Conservation (phyloP, 345 rosid species). For the Populus alba region DNA sequence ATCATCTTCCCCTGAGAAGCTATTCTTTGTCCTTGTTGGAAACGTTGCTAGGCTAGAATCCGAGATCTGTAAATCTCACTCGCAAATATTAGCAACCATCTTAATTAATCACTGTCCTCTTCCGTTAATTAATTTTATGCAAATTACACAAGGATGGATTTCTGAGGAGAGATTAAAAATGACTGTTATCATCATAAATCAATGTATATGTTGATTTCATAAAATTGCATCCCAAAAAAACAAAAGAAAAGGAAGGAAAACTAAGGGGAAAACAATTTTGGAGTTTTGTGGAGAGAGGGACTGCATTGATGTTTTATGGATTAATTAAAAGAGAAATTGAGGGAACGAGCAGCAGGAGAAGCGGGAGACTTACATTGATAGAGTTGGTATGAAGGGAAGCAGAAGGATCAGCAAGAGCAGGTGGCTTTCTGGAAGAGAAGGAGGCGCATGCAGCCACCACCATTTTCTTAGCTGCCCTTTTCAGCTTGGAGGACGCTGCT, state of each 20-base stretch:
- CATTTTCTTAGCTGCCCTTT: slow-evolving; percentile 58
- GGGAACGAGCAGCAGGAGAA: background rate
- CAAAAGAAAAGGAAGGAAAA: background rate
- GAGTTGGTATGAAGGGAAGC: slow-evolving; percentile 11
- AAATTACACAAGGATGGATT: background rate
- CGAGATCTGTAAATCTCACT: slow-evolving; percentile 37
- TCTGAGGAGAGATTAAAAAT: background rate
- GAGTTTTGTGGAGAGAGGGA: background rate
- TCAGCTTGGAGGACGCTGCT: slow-evolving; percentile 50
- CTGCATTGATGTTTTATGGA: background rate
- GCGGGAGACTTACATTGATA: slow-evolving; percentile 29
- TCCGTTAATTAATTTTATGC: background rate
- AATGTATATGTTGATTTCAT: background rate
- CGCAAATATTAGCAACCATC: slow-evolving; percentile 1
- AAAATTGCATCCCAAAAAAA: background rate
- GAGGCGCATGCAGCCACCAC: slow-evolving; percentile 71
- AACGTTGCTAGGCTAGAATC: slow-evolving; percentile 30
- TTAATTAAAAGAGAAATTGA: background rate
- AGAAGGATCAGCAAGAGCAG: slow-evolving; percentile 34
- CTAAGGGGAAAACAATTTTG: background rate
- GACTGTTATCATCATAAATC: background rate
- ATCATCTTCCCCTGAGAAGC: slow-evolving; percentile 25
- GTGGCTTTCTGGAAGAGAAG: slow-evolving; percentile 44
- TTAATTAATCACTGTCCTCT: background rate
- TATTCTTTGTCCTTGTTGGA: slow-evolving; percentile 31